These are phyloP conservation scores for Berberis thunbergii DNA, from an alignment of 164 flowering plant genomes.

Conservation along the genomic window DNA sequence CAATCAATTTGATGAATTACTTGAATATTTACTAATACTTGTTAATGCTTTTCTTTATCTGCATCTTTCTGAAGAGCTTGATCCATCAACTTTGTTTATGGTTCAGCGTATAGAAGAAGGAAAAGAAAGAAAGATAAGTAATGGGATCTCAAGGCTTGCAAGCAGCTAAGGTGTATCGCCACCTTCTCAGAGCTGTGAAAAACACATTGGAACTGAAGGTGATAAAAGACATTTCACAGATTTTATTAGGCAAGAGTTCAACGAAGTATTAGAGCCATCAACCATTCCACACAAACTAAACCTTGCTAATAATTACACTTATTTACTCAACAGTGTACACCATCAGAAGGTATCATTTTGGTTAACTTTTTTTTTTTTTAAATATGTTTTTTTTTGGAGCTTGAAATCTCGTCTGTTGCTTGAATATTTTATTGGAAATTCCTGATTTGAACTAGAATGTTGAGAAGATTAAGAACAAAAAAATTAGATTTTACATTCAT, in stretches of 20 bases:
- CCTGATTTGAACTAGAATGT: too few relatives aligned
- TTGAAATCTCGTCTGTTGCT: too few relatives aligned
- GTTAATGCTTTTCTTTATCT: too few relatives aligned
- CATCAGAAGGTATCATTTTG: conserved; percentile 60
- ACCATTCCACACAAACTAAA: conserved; percentile 40
- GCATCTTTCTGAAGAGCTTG: too few relatives aligned
- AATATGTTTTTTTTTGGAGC: too few relatives aligned
- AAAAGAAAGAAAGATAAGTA: not conserved
- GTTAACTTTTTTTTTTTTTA: not conserved
- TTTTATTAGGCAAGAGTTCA: conserved; percentile 54
- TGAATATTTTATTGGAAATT: too few relatives aligned
- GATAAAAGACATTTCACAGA: conserved; percentile 59
- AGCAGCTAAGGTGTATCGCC: conserved; percentile 41
- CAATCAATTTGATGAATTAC: too few relatives aligned
- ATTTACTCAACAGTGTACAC: conserved; percentile 67
- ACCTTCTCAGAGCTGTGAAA: conserved; percentile 55
- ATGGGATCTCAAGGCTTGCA: conserved; percentile 37
- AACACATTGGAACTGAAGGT: conserved; percentile 64
- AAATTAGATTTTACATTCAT: too few relatives aligned
- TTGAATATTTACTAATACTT: too few relatives aligned
- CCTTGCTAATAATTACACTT: conserved; percentile 66
- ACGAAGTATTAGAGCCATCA: conserved; percentile 29
- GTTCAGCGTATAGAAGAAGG: not conserved
- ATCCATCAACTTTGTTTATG: too few relatives aligned
- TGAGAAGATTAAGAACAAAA: too few relatives aligned